Percentiles rank a stretch among this genome's conserved stretches.
These are phyloP conservation scores for Dactylellina sp. DNA, from an alignment of 2,329 filamentous ascomycete genomes.

Conservation along the genomic window DNA sequence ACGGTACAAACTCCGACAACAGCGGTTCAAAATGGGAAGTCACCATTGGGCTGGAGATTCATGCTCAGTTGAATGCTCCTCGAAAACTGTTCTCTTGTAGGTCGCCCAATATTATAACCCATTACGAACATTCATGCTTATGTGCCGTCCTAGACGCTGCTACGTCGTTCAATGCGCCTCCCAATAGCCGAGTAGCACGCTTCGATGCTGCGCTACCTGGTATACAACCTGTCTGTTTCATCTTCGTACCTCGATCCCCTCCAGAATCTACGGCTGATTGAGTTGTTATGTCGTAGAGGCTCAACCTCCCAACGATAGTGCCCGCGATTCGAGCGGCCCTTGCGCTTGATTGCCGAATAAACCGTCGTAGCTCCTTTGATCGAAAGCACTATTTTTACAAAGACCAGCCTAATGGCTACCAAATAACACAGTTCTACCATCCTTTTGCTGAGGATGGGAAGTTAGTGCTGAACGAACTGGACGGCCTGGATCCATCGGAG, in stretches of 20 bases:
- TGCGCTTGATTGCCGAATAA: slow-evolving; percentile 82
- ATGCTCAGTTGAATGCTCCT: slow-evolving; percentile 90
- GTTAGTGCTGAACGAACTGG: slow-evolving; percentile 64
- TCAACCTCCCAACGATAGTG: slow-evolving; percentile 84
- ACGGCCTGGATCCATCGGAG: slow-evolving; percentile 68
- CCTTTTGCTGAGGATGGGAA: slow-evolving; percentile 68
- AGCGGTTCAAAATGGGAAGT: slow-evolving; percentile 76
- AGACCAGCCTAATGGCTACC: slow-evolving; percentile 95
- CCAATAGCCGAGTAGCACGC: slow-evolving; percentile 86
- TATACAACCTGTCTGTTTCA: slow-evolving; percentile 75
- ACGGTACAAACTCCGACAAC: neutral
- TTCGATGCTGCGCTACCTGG: slow-evolving; percentile 93
- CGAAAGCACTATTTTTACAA: slow-evolving; percentile 99
- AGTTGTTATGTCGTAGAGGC: slow-evolving; percentile 74
- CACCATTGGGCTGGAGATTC: slow-evolving; percentile 96
- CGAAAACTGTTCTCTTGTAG: slow-evolving; percentile 86
- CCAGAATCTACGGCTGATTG: slow-evolving; percentile 84
- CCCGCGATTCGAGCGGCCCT: slow-evolving; percentile 91
- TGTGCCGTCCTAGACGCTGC: slow-evolving; percentile 64
- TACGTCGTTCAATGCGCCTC: slow-evolving; percentile 74
- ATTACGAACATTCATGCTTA: too few relatives aligned
- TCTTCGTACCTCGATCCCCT: slow-evolving; percentile 75
- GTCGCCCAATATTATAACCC: too few relatives aligned
- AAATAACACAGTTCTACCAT: slow-evolving; percentile 95
- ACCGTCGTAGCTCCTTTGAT: slow-evolving; percentile 84